phyloP scores from a whole-genome alignment of 2,329 filamentous ascomycete genomes.

The Moelleriella libera region DNA sequence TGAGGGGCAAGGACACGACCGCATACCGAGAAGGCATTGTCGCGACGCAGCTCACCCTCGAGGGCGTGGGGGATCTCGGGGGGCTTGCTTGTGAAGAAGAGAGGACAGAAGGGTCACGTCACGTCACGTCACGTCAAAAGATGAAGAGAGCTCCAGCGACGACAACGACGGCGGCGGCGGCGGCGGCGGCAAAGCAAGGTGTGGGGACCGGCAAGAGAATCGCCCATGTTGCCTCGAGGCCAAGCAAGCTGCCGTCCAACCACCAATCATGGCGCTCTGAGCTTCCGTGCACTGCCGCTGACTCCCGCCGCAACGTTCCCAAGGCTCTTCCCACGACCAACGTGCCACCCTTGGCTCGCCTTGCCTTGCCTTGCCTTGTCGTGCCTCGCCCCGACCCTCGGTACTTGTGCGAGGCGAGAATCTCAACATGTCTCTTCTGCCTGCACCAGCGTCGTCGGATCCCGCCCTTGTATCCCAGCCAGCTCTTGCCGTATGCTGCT shows the following conservation, averaged over 20 bases:
- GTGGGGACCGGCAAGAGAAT: no score
- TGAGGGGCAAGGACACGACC: conserved; percentile 78
- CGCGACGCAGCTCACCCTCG: conserved; percentile 1
- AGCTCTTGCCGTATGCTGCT: background rate
- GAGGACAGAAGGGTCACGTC: no score
- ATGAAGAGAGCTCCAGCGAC: no score
- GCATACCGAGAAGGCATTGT: conserved; percentile 55
- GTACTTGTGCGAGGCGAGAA: background rate
- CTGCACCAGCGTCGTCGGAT: no score
- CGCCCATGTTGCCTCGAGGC: no score
- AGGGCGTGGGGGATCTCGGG: no score
- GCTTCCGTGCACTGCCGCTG: background rate
- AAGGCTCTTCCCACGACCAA: background rate
- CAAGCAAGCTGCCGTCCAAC: background rate
- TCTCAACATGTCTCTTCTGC: background rate
- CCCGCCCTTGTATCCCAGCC: no score
- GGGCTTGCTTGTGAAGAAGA: no score
- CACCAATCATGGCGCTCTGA: background rate
- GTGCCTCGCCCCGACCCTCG: background rate
- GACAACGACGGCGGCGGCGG: no score
- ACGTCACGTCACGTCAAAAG: no score
- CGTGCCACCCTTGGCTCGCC: background rate
- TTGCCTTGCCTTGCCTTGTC: background rate
- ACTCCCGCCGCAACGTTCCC: background rate
- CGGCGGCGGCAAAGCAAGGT: no score